Evolutionary conservation across 345 rosid genomes (phyloP).

Genomic region (Angophora floribunda): DNA sequence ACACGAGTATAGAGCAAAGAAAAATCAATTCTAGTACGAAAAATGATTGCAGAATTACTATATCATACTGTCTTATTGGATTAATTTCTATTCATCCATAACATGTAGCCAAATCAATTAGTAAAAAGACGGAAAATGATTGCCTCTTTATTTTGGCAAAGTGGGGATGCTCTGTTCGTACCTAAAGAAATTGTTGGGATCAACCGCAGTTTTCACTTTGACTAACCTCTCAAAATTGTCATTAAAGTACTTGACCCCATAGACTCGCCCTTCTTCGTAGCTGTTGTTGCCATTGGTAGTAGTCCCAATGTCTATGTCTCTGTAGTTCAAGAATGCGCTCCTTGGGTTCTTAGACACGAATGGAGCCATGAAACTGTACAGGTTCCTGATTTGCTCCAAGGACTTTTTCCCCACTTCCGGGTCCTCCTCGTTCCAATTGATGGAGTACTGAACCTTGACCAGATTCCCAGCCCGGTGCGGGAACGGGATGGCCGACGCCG

Average conservation of each 20-base stretch:
- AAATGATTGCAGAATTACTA: background rate
- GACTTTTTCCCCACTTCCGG: background rate
- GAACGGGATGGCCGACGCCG: conserved; percentile 22
- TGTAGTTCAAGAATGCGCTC: conserved; percentile 11
- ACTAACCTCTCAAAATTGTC: conserved; percentile 12
- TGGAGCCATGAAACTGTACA: conserved; percentile 20
- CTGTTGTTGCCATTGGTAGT: background rate
- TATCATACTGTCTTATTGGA: background rate
- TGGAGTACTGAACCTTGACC: conserved; percentile 23
- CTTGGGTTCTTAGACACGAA: conserved; percentile 23
- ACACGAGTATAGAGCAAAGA: background rate
- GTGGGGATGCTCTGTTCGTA: background rate
- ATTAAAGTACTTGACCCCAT: conserved; percentile 3
- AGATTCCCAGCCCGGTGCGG: conserved; percentile 41
- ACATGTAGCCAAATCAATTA: background rate
- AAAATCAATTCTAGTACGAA: background rate
- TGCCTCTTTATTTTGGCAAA: no score
- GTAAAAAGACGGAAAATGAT: background rate
- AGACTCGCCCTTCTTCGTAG: background rate
- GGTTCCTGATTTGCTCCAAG: conserved; percentile 13
- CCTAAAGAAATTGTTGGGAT: conserved; percentile 13
- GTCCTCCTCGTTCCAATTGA: conserved; percentile 16
- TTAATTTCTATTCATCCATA: background rate
- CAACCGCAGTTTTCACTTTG: conserved; percentile 8
- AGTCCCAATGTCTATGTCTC: conserved; percentile 8